A percentile compares a stretch with the other conserved stretches of the same genome.
These are phyloP conservation scores for Volvox africanus DNA, from an alignment of 139 green algal genomes.

Conservation along the genomic window DNA sequence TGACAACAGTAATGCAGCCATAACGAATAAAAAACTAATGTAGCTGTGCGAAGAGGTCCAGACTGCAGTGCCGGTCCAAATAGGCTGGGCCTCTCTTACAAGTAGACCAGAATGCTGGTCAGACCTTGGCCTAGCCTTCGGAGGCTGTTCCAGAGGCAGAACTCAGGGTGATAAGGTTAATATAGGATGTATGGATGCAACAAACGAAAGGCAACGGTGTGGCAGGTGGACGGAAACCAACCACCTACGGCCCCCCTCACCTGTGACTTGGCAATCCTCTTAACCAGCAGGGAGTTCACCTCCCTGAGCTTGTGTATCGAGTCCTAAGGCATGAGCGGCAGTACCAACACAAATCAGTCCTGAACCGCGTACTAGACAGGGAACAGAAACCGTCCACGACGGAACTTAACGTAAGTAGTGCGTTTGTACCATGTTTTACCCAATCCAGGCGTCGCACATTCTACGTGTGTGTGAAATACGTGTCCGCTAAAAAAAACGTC, in stretches of 20 bases:
- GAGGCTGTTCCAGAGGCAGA: neutral
- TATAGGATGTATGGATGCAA: too few species aligned
- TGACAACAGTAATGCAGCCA: too few species aligned
- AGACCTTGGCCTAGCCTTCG: neutral
- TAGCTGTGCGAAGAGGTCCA: neutral
- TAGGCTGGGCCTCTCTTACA: neutral
- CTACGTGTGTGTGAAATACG: too few species aligned
- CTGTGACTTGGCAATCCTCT: neutral
- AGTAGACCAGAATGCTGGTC: neutral
- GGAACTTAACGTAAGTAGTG: too few species aligned
- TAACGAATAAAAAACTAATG: too few species aligned
- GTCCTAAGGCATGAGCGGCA: neutral
- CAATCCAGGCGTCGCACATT: too few species aligned
- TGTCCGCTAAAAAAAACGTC: too few species aligned
- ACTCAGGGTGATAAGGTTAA: too few species aligned
- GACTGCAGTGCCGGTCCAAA: neutral
- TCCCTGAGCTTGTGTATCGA: neutral
- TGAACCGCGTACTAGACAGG: too few species aligned
- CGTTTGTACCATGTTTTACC: too few species aligned
- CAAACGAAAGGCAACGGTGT: neutral
- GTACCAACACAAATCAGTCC: too few species aligned
- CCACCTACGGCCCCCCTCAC: neutral
- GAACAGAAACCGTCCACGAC: too few species aligned
- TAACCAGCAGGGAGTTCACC: neutral
- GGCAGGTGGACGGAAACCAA: neutral